A percentile compares a stretch with the other conserved stretches of the same genome.
These are phyloP conservation scores for Podospora pseudoanserina DNA, from an alignment of 495 filamentous ascomycete species.

Conservation along the genomic window DNA sequence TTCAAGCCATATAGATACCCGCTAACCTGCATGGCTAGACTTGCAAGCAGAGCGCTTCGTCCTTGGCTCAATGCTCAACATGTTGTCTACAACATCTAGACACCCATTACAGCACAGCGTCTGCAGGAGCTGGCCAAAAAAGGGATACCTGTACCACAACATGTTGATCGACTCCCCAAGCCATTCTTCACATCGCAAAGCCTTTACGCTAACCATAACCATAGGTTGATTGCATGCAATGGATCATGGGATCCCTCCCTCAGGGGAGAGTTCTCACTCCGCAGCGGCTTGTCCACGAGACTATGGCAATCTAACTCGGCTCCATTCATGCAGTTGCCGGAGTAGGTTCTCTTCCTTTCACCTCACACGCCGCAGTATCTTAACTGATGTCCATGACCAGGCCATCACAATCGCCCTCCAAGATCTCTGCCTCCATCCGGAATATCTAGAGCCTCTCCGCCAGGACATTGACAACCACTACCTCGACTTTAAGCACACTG, in stretches of 20 bases:
- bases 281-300: constrained; percentile 22
- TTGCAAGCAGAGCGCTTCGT: not conserved
- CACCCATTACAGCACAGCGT: constrained; percentile 17
- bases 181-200: not conserved
- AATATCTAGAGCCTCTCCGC: constrained; percentile 29
- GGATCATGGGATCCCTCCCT: constrained; percentile 35
- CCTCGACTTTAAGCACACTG: constrained; percentile 13
- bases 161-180: constrained; percentile 19
- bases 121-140: constrained; percentile 5
- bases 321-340: not conserved
- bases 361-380: too few relatives aligned
- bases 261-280: constrained; percentile 17
- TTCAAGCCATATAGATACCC: not conserved
- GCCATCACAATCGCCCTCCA: constrained; percentile 30
- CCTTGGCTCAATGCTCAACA: constrained; percentile 13
- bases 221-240: constrained; percentile 30
- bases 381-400: constrained; percentile 9
- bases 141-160: constrained; percentile 11
- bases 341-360: not conserved
- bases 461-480: not conserved
- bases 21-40: not conserved
- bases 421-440: constrained; percentile 33
- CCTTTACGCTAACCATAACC: too few relatives aligned
- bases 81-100: constrained; percentile 12
- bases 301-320: not conserved